A percentile compares a stretch with the other conserved stretches of the same genome.
Conservation (phyloP, 805 yeast genomes). For the Candida arabinofermentans region DNA sequence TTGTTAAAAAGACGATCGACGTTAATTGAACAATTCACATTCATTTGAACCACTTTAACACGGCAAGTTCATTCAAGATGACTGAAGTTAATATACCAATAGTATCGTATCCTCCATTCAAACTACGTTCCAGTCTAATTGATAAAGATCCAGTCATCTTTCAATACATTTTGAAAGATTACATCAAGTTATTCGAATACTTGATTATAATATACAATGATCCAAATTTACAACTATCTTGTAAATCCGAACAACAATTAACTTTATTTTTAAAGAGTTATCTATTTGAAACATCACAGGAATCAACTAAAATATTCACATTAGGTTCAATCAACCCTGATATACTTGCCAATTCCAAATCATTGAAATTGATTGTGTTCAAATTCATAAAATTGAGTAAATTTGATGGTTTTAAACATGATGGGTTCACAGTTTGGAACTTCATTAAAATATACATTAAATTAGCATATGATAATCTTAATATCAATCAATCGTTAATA, state of each 20-base stretch:
- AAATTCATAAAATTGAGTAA: constrained; percentile 49
- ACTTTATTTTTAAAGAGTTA: constrained; percentile 53
- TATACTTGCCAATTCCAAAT: constrained; percentile 48
- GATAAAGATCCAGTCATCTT: constrained; percentile 84
- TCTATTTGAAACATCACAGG: constrained; percentile 58
- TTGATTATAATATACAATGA: constrained; percentile 32
- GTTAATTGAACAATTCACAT: neutral
- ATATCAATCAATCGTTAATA: constrained; percentile 29
- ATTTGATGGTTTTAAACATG: constrained; percentile 49
- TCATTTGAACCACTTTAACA: neutral
- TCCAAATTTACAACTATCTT: constrained; percentile 36
- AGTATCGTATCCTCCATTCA: constrained; percentile 71
- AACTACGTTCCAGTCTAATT: constrained; percentile 67
- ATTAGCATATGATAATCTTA: constrained; percentile 26
- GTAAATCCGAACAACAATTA: constrained; percentile 55
- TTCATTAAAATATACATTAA: constrained; percentile 51
- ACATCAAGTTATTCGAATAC: constrained; percentile 48
- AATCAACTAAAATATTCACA: constrained; percentile 56
- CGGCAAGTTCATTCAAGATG: neutral
- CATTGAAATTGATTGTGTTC: constrained; percentile 47
- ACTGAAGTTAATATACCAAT: constrained; percentile 44
- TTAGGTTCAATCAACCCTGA: constrained; percentile 72
- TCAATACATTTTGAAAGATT: constrained; percentile 67
- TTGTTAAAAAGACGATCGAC: too few species aligned
- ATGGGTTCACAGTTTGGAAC: constrained; percentile 63